Evolutionary conservation across 2,329 filamentous ascomycete genomes (phyloP), one percentile per base, ranked within the genome.

Genomic region (Tympanopsis confertula): DNA sequence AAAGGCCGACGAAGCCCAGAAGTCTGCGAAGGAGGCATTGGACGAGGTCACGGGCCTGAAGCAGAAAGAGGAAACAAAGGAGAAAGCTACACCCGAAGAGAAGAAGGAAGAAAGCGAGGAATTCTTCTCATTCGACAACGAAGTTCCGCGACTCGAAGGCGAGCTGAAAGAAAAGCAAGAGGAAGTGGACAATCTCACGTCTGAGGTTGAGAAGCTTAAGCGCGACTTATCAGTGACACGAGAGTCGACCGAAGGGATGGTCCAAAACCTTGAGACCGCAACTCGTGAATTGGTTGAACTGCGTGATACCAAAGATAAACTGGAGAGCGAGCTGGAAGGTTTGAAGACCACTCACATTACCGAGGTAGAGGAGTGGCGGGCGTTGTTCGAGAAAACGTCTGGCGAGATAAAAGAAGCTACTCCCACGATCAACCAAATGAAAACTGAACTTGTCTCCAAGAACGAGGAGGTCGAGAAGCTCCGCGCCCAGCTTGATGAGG

Each of bases 51-150:
- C 24, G 5, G 42, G 38, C 12, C 40, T 39, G 24, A 38, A 20
- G 12, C 22, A 40, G 5, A 52, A 50, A 19, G 42, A 42, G 13
- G 45, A 53, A 29, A 47, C 48, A 4, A 39, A 48, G 40, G 53
- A 45, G 2, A 52, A 65, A 5, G 55, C 58, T 44, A 62, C 37
- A 41, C 44, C 38, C 7, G 51, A 50, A 13, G 40, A 53, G 3
- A 56, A 59, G 4, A 53, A 53, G 29, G 62, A 57, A 30, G 45
- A 50, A 0, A 53, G 49, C 19, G 83, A 88, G 45, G 85, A 94
- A 36, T 82, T 95, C 58, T 95, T 95, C 59, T 94, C 87, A 0
- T 93, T 87, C 48, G 88, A 96, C 41, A 81, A 82, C 37, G 89
- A 96, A 58, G 68, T 93, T 13, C 83, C 85, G 3, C 76, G 84